Base-by-base conservation (phyloP, 106 monocot genomes). In the Allium cepa region DNA sequence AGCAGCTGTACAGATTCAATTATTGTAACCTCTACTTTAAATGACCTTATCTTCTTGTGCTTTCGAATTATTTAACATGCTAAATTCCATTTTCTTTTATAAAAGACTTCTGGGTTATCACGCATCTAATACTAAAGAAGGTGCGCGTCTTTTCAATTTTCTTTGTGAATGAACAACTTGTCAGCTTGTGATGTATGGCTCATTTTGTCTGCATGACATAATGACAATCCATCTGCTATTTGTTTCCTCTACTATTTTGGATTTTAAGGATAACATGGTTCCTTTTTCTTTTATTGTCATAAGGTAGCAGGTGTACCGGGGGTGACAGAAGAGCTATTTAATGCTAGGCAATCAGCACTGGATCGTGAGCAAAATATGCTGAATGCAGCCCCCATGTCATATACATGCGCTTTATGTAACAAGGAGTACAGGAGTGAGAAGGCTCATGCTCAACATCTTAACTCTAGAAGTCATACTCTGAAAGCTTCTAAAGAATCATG, bases 391-490 rank as follows among this genome's bases (percentile, higher is more conserved):
- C 84, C 91, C 3, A 82, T 80, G 85, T 60, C 83, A 11, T 96
- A 88, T 69, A 73, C 78, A 47, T 96, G 96, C 71, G 76, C 79
- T 52, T 74, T 96, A 46, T 96, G 96, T 72, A 83, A 81, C 46
- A 96, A 96, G 66, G 95, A 86, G 69, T 96, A 91, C 67, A 77
- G 88, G 61, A 96, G 91, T 55, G 72, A 68, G 4, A 88, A 92
- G 72, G 86, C 88, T 73, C 91, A 92, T 72, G 85, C 68, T 55
- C 88, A 96, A 51, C 96, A 96, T 82, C 83, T 96, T 18, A 92
- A 86, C 27, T 96, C 91, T 16, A 60, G 71, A 50, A 60, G 52
- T 53, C 95, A 97, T 72, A 46, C 66, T 45, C 51, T 84, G 49
- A 92, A 74, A 81, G 85, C 86, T 63, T 88, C 96, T 74, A 88